Evolutionary conservation across 2,329 filamentous ascomycete genomes (phyloP), one percentile per base, ranked within the genome.

Genomic region (Alternaria brassicae): DNA sequence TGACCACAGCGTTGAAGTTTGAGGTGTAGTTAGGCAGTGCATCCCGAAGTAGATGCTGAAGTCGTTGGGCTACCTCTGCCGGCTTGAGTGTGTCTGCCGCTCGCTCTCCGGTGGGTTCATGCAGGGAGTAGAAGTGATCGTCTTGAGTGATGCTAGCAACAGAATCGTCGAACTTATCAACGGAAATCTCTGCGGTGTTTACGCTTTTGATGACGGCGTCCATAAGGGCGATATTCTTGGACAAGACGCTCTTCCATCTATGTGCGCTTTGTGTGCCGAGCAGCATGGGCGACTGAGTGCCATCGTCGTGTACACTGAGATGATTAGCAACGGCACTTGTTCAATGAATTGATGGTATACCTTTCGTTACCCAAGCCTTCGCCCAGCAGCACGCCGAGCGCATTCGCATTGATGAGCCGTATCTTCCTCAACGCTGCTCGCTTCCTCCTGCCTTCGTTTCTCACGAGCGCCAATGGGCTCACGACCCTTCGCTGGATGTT

Each of bases 341-440:
- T 12, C 15, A 27, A 3, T 19, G 15, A 10, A 3, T n/a, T 13
- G 3, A 7, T 40, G 41, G n/a, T 50, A 19, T 65, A 73, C 73
- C 68, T 82, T 61, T 83, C 81, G 47, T 82, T 82, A 49, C 87
- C 88, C 47, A 97, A 81, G 3, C 91, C 93, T 73, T 97, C 92
- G 55, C 94, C 92, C 67, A 97, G 89, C 25, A 99, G 81, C 4
- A 97, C 87, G 15, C 95, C 95, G 4, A 98, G 83, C 1, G 92
- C 91, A 70, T 91, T 93, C 2, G 94, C 92, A 55, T 92, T 93
- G 77, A 94, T 88, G 72, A 93, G 86, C 45, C 91, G 86, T 64
- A 96, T 82, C 68, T 87, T 87, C 71, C 86, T 89, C 49, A 98
- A 82, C 19, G 85, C 85, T 3, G 85, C 84, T 71, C 91, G 89